These are phyloP conservation scores for Chaetomium cochliodes DNA, from an alignment of 495 filamentous ascomycete species.

Conservation along the genomic window DNA sequence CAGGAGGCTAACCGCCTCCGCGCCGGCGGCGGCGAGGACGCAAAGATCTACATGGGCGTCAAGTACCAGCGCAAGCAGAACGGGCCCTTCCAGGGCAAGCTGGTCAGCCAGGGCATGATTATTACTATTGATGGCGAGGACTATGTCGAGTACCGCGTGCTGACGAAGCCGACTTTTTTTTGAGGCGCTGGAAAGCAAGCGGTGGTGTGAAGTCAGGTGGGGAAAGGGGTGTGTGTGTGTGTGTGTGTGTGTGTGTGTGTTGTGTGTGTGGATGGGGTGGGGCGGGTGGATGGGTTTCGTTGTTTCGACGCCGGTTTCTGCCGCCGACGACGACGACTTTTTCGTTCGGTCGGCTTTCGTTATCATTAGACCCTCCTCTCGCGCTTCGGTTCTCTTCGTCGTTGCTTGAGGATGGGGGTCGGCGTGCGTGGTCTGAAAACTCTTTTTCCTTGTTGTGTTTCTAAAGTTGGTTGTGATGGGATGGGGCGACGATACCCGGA, in stretches of 20 bases:
- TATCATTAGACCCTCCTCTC: too few relatives aligned
- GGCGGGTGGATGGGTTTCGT: neutral
- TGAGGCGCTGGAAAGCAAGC: too few relatives aligned
- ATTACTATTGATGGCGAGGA: slow-evolving; percentile 58
- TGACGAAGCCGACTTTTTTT: slow-evolving; percentile 55
- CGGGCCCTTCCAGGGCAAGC: slow-evolving; percentile 53
- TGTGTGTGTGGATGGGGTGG: too few relatives aligned
- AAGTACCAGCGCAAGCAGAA: slow-evolving; percentile 55
- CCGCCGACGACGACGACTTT: neutral
- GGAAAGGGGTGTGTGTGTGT: neutral
- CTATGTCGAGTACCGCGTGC: slow-evolving; percentile 57
- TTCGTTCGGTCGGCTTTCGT: neutral
- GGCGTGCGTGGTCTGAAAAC: too few relatives aligned
- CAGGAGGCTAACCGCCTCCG: slow-evolving; percentile 46
- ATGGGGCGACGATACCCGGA: slow-evolving; percentile 3
- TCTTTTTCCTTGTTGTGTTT: neutral
- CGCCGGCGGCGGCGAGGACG: slow-evolving; percentile 43
- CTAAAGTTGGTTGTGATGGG: neutral
- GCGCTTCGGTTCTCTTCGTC: neutral
- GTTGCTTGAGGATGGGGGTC: too few relatives aligned
- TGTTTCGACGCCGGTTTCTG: neutral
- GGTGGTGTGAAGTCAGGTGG: too few relatives aligned
- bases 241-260: neutral
- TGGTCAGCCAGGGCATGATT: slow-evolving; percentile 52
- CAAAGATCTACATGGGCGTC: slow-evolving; percentile 52